Percentiles rank a stretch among this genome's conserved stretches.
phyloP scores from a whole-genome alignment of 192 early-diverging fungal species.

The Chytriomyces hyalinus region DNA sequence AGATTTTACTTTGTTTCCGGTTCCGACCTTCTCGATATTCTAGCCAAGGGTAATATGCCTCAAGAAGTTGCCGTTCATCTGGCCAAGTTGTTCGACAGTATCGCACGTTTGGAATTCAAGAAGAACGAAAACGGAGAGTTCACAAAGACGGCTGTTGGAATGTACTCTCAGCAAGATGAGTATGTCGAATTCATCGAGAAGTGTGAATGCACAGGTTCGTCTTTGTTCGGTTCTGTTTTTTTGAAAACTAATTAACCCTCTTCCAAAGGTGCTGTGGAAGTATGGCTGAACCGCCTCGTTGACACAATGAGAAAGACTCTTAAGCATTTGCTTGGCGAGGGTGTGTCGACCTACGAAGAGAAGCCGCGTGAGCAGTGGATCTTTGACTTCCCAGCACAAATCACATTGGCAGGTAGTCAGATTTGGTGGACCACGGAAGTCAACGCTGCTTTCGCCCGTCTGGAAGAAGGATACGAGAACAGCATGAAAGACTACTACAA shows the following conservation, averaged over 20 bases:
- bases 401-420: constrained; percentile 65
- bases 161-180: constrained; percentile 68
- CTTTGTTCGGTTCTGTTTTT: neutral
- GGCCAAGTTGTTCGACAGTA: constrained; percentile 67
- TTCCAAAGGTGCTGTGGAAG: constrained; percentile 60
- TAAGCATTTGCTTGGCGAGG: constrained; percentile 57
- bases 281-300: constrained; percentile 67
- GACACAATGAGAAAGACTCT: constrained; percentile 64
- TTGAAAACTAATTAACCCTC: neutral
- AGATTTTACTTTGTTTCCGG: constrained; percentile 72
- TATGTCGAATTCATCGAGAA: constrained; percentile 61
- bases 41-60: constrained; percentile 70
- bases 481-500: constrained; percentile 74
- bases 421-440: constrained; percentile 78
- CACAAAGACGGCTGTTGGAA: constrained; percentile 67
- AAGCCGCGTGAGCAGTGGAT: constrained; percentile 76
- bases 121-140: constrained; percentile 55
- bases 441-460: constrained; percentile 62
- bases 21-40: constrained; percentile 67
- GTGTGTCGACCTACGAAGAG: constrained; percentile 67
- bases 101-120: constrained; percentile 60
- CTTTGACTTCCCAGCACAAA: constrained; percentile 70
- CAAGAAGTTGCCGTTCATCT: constrained; percentile 62
- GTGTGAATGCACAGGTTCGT: constrained; percentile 58
- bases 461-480: constrained; percentile 75